phyloP scores from a whole-genome alignment of 768 basidiomycete species.

The Lentinula lateritia region DNA sequence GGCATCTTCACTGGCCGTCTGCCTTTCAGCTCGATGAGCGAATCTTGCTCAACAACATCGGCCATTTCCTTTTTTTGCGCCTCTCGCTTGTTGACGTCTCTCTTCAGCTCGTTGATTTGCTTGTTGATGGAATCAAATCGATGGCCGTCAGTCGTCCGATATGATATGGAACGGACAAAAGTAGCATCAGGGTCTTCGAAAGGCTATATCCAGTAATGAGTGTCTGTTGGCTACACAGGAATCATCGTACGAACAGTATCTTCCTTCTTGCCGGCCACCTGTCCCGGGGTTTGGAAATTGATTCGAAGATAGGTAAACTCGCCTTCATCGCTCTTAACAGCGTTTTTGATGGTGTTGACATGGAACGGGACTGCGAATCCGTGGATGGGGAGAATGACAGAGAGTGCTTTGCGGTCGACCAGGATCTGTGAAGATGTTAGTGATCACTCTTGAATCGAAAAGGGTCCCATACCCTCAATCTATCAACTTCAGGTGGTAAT shows the following conservation, averaged over 20 bases:
- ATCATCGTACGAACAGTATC: conserved; percentile 69
- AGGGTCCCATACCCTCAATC: conserved; percentile 55
- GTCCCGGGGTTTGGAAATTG: conserved; percentile 98
- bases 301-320: conserved; percentile 93
- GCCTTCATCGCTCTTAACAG: conserved; percentile 94
- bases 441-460: background rate
- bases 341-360: conserved; percentile 97
- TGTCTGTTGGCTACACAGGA: background rate
- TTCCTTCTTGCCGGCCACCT: conserved; percentile 96
- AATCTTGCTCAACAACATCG: conserved; percentile 94
- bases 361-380: conserved; percentile 97
- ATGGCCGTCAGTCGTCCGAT: conserved; percentile 83
- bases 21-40: conserved; percentile 83
- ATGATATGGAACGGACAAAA: conserved; percentile 92
- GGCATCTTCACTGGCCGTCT: conserved; percentile 80
- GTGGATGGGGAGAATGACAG: conserved; percentile 87
- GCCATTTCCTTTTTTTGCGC: conserved; percentile 98
- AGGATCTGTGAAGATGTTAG: conserved; percentile 52
- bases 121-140: conserved; percentile 87
- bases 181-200: conserved; percentile 97
- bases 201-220: conserved; percentile 42
- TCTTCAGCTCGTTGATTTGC: conserved; percentile 93
- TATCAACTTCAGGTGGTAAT: conserved; percentile 78
- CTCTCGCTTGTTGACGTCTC: conserved; percentile 94
- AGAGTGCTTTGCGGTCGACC: conserved; percentile 87